Percentiles rank a stretch among this genome's conserved stretches.
Evolutionary conservation across 495 filamentous ascomycete species (phyloP).

Genomic region (Penicillium lividum): DNA sequence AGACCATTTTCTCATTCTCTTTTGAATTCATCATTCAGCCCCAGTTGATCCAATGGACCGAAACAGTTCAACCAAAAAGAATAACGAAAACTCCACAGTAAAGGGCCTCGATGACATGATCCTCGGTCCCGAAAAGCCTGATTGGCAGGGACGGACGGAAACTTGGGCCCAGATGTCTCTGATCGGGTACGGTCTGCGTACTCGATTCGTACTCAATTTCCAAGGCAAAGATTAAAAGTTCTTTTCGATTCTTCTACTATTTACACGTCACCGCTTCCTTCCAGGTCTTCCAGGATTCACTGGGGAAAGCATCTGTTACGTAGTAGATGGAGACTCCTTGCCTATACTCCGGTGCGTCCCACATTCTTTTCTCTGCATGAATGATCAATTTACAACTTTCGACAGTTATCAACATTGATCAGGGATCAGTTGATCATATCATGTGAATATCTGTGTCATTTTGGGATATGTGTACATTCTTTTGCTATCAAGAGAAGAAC

Average conservation of each 20-base stretch:
- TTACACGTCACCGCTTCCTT: neutral
- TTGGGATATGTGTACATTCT: neutral
- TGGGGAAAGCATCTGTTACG: neutral
- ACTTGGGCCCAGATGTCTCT: constrained; percentile 11
- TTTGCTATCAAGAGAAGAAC: neutral
- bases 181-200: constrained; percentile 5
- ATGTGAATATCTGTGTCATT: neutral
- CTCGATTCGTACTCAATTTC: constrained; percentile 4
- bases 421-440: neutral
- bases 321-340: neutral
- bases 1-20: neutral
- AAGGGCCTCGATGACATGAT: constrained; percentile 11
- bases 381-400: neutral
- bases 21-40: neutral
- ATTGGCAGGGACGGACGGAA: constrained; percentile 2
- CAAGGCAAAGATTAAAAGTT: neutral
- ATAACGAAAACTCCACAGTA: neutral
- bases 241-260: neutral
- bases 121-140: neutral
- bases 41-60: neutral
- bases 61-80: neutral
- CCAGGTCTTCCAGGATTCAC: neutral
- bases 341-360: neutral
- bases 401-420: neutral
- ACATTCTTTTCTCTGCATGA: neutral